Base-by-base conservation (phyloP, 352 stramenopile species). In the Phytophthora ramorum region DNA sequence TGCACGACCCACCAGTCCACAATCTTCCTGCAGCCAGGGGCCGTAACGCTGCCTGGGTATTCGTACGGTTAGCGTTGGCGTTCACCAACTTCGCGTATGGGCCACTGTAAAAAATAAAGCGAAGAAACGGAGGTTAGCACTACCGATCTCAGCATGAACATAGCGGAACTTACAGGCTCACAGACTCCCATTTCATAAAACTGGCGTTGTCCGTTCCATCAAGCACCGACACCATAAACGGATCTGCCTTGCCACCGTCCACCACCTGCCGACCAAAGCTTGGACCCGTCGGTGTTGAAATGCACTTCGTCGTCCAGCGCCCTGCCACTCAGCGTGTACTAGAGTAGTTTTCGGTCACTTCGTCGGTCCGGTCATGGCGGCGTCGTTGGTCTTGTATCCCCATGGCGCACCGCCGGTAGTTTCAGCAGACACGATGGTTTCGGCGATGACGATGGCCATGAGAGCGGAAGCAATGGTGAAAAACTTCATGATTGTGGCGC, bases 1-100 rank as follows among this genome's bases (percentile, higher is more conserved):
- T 78, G 60, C 26, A 89, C 50, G 22, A 89, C 73, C 75, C 77
- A 89, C 80, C 80, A 89, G 60, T 84, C 71, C 8, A 84, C 78
- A 19, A 66, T 74, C 57, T 87, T 73, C 14, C 51, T 46, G 41
- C 79, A 89, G 8, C 52, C 55, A 1, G 13, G 78, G 85, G 6
- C 77, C 80, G n/a, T n/a, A n/a, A n/a, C n/a, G 13, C 80, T 87
- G 6, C 77, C 80, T 0, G 75, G 47, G 68, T 89, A 89, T 24
- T 24, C 3, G 22, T 1, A 24, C 22, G 22, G 22, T 32, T 7
- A 8, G 26, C 26, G 4, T 32, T 32, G 26, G 26, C 4, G 26
- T 32, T 32, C 26, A 32, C 26, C 4, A 32, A 32, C 26, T 32
- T 32, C 26, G 26, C 26, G 26, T 32, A 32, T 32, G 26, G 26